These are phyloP conservation scores for Trametes coccinea DNA, from an alignment of 768 basidiomycete genomes.

Conservation along the genomic window DNA sequence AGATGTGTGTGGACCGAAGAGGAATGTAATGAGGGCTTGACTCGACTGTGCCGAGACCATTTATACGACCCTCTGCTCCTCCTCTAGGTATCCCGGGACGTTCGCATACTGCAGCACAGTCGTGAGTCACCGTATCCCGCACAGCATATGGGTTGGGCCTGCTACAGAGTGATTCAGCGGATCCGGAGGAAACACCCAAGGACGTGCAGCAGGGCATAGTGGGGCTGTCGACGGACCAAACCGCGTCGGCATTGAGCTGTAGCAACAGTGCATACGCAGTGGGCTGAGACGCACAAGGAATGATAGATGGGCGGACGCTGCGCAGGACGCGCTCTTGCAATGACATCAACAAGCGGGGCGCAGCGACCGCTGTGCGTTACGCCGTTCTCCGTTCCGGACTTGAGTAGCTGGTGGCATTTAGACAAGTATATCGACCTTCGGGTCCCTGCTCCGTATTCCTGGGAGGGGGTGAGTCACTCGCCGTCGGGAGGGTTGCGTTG, in stretches of 20 bases:
- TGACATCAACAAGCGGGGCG: conserved; percentile 21
- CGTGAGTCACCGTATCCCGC: conserved; percentile 26
- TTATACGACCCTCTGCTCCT: conserved; percentile 12
- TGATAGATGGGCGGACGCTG: conserved; percentile 18
- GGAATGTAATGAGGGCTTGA: conserved; percentile 16
- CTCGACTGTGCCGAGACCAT: neutral
- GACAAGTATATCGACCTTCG: conserved; percentile 21
- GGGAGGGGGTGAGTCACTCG: conserved; percentile 17
- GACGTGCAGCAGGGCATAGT: conserved; percentile 5
- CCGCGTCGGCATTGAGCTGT: conserved; percentile 10
- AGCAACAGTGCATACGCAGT: conserved; percentile 5
- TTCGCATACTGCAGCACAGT: conserved; percentile 1
- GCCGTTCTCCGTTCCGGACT: neutral
- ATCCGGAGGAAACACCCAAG: conserved; percentile 20
- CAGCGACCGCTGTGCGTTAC: conserved; percentile 20
- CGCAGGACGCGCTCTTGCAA: conserved; percentile 1
- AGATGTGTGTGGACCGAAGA: conserved; percentile 2
- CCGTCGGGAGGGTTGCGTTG: conserved; percentile 12
- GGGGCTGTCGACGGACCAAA: conserved; percentile 1
- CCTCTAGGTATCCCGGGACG: conserved; percentile 1
- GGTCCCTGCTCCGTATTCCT: conserved; percentile 1
- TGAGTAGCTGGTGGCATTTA: conserved; percentile 12
- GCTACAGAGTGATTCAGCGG: conserved; percentile 20
- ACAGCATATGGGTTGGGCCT: conserved; percentile 14
- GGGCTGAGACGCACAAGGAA: conserved; percentile 7